Percentiles rank a stretch among this genome's conserved stretches.
These are phyloP conservation scores for Cutaneotrichosporon arboriforme DNA, from an alignment of 1,284 basidiomycete genomes.

Conservation along the genomic window DNA sequence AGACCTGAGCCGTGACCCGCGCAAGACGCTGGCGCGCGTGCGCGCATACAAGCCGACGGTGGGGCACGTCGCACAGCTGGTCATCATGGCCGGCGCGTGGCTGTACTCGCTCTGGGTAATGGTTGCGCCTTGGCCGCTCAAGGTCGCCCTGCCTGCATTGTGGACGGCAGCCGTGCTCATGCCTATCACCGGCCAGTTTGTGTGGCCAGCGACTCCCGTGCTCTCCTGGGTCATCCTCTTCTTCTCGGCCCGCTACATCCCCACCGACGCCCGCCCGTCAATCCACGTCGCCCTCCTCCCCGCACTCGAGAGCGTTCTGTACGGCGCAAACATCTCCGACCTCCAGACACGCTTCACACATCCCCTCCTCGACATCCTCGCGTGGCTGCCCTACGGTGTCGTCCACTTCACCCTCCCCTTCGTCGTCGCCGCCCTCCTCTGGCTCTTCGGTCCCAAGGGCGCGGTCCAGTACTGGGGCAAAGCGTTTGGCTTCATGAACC, in stretches of 20 bases:
- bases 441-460: slow-evolving; percentile 72
- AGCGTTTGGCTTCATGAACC: slow-evolving; percentile 90
- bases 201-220: slow-evolving; percentile 81
- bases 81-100: slow-evolving; percentile 58
- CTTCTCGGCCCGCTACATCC: slow-evolving; percentile 82
- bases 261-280: slow-evolving; percentile 63
- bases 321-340: slow-evolving; percentile 95
- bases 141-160: slow-evolving; percentile 71
- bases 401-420: slow-evolving; percentile 82
- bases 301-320: slow-evolving; percentile 87
- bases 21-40: slow-evolving; percentile 61
- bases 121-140: slow-evolving; percentile 58
- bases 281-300: slow-evolving; percentile 91
- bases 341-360: slow-evolving; percentile 91
- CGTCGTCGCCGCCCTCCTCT: slow-evolving; percentile 68
- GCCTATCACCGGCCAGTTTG: slow-evolving; percentile 87
- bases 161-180: slow-evolving; percentile 67
- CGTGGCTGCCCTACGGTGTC: slow-evolving; percentile 95
- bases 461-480: slow-evolving; percentile 79
- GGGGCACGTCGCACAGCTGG: slow-evolving; percentile 57
- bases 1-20: slow-evolving; percentile 69
- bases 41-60: slow-evolving; percentile 58
- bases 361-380: slow-evolving; percentile 82
- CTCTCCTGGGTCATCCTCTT: slow-evolving; percentile 79
- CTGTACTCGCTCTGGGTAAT: slow-evolving; percentile 74